Conservation (phyloP, 805 yeast genomes). For the Ogataea degrootiae region DNA sequence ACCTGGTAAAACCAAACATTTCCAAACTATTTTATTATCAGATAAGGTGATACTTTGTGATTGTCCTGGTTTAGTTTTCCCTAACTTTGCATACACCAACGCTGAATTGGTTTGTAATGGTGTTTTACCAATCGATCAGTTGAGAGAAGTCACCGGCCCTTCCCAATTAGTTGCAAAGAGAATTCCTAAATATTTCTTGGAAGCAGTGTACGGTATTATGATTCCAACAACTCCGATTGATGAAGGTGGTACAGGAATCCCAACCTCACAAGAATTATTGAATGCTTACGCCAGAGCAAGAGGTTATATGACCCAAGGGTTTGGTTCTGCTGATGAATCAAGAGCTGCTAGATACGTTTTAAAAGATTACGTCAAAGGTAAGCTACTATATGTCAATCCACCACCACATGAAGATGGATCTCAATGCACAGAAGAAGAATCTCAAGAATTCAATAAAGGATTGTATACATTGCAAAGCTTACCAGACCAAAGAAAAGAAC, state of each 20-base stretch:
- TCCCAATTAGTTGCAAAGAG: slow-evolving; percentile 78
- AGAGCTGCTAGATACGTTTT: slow-evolving; percentile 89
- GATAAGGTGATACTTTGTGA: slow-evolving; percentile 86
- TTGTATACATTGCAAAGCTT: slow-evolving; percentile 60
- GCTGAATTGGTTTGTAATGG: slow-evolving; percentile 98
- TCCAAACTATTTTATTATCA: slow-evolving; percentile 88
- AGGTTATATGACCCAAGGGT: slow-evolving; percentile 96
- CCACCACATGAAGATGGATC: slow-evolving; percentile 74
- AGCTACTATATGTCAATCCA: slow-evolving; percentile 76
- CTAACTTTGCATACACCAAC: slow-evolving; percentile 93
- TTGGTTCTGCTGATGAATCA: slow-evolving; percentile 94
- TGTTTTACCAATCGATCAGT: slow-evolving; percentile 96
- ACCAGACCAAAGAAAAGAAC: slow-evolving; percentile 71
- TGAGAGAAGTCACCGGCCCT: slow-evolving; percentile 90
- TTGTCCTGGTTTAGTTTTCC: slow-evolving; percentile 99
- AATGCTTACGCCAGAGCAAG: slow-evolving; percentile 94
- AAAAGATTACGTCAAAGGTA: slow-evolving; percentile 94
- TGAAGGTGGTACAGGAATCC: slow-evolving; percentile 87
- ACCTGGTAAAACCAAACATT: slow-evolving; percentile 98
- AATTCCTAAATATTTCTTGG: slow-evolving; percentile 82
- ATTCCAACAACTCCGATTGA: slow-evolving; percentile 68
- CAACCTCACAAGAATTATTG: slow-evolving; percentile 84
- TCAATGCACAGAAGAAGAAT: slow-evolving; percentile 46
- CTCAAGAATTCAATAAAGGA: slow-evolving; percentile 67
- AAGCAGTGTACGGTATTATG: slow-evolving; percentile 90